Evolutionary conservation across 306 rosid species (phyloP).

Genomic region (Acacia confusa): DNA sequence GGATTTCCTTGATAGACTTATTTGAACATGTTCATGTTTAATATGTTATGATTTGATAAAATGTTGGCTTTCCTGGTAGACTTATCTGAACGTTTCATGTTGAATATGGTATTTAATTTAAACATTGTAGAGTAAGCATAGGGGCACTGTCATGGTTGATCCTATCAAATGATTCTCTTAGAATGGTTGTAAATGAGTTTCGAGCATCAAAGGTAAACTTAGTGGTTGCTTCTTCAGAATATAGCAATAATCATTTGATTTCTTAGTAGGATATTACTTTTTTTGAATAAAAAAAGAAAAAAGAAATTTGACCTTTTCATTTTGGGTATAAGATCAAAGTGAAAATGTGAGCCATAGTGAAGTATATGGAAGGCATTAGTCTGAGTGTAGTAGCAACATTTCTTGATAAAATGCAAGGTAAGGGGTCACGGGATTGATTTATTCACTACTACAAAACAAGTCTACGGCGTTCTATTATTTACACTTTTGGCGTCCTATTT

Average conservation of each 20-base stretch:
- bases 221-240: slow-evolving; percentile 13
- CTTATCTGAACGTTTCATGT: slow-evolving; percentile 2
- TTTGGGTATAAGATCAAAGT: neutral
- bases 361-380: neutral
- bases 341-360: neutral
- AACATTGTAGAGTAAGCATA: slow-evolving; percentile 65
- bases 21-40: slow-evolving; percentile 9
- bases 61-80: neutral
- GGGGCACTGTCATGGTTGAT: slow-evolving; percentile 85
- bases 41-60: slow-evolving; percentile 11
- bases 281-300: neutral
- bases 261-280: neutral
- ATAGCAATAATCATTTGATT: neutral
- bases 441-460: too few species aligned
- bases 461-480: too few species aligned
- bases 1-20: slow-evolving; percentile 5
- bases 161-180: slow-evolving; percentile 85
- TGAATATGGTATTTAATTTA: slow-evolving; percentile 23
- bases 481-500: too few species aligned
- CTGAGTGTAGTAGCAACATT: neutral
- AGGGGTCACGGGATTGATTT: neutral
- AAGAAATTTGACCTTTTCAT: neutral
- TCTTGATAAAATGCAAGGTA: neutral
- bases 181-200: slow-evolving; percentile 76
- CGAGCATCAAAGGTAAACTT: slow-evolving; percentile 68